Conservation (phyloP, 2,329 filamentous ascomycete genomes). For the Ophiobolus disseminans region DNA sequence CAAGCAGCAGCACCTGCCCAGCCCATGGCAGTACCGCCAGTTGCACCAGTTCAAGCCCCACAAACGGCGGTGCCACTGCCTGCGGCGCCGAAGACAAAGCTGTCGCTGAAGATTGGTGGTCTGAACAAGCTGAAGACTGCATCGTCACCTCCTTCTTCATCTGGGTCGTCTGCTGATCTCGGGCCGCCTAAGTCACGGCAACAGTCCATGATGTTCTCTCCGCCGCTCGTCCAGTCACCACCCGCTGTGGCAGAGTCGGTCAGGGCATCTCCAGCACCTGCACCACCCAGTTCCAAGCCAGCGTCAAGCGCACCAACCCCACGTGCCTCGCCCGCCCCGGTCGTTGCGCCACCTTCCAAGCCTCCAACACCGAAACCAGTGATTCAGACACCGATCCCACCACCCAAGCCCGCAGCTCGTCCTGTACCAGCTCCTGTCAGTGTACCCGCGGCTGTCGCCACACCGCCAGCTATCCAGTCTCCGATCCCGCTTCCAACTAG, state of each 20-base stretch:
- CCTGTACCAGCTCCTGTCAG: conserved; percentile 20
- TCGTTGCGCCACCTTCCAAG: conserved; percentile 20
- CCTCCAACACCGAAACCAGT: conserved; percentile 24
- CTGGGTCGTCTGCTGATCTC: conserved; percentile 12
- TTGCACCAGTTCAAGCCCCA: neutral
- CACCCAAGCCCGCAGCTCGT: conserved; percentile 13
- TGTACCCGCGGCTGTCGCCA: conserved; percentile 22
- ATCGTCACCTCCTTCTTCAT: conserved; percentile 22
- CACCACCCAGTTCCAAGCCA: conserved; percentile 14
- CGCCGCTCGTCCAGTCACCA: conserved; percentile 22
- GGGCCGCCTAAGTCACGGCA: conserved; percentile 13
- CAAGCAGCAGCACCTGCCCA: conserved; percentile 12
- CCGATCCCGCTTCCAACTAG: conserved; percentile 32
- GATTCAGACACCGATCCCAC: conserved; percentile 13
- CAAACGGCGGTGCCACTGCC: too few species aligned
- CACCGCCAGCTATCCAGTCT: conserved; percentile 32
- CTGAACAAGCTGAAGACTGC: conserved; percentile 15
- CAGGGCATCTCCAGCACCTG: conserved; percentile 21
- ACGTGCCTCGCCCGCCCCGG: conserved; percentile 18
- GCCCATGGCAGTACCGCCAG: neutral
- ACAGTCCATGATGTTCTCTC: conserved; percentile 24
- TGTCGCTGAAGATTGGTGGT: conserved; percentile 34
- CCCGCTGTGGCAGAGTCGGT: conserved; percentile 23
- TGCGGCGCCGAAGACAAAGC: conserved; percentile 18
- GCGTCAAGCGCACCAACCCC: conserved; percentile 26